Percentiles rank a stretch among this genome's conserved stretches.
Conservation (phyloP, 176 grass and related monocot genomes). For the Aegilops longissima region DNA sequence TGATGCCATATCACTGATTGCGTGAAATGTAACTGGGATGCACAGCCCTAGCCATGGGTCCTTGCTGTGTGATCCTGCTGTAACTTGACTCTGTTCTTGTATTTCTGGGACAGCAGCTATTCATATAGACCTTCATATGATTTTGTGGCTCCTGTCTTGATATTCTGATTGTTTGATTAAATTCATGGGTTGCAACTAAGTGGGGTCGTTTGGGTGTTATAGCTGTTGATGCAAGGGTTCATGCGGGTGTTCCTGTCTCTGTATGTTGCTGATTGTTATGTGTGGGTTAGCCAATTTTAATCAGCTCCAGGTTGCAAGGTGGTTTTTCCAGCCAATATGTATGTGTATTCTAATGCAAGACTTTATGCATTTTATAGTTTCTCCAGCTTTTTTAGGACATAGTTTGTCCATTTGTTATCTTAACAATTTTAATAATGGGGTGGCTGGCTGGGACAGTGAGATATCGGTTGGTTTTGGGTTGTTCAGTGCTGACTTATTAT, state of each 20-base stretch:
- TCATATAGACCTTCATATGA: not conserved
- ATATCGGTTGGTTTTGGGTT: not conserved
- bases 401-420: not conserved
- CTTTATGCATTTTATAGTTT: not conserved
- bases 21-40: slow-evolving; percentile 15
- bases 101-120: not conserved
- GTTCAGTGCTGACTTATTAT: not conserved
- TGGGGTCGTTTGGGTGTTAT: not conserved
- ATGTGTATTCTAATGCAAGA: not conserved
- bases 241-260: not conserved
- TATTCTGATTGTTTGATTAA: not conserved
- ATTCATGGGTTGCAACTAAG: not conserved
- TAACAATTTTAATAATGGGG: not conserved
- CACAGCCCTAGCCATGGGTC: not conserved
- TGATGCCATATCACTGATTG: not conserved
- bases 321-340: not conserved
- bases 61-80: not conserved
- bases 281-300: not conserved
- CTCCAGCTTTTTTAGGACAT: not conserved
- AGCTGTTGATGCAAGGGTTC: not conserved
- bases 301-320: not conserved
- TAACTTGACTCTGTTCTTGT: not conserved
- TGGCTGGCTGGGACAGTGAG: not conserved
- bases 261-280: not conserved
- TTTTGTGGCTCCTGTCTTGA: not conserved